Evolutionary conservation across 805 yeast species (phyloP).

Genomic region (Saccharomycopsis olivae): DNA sequence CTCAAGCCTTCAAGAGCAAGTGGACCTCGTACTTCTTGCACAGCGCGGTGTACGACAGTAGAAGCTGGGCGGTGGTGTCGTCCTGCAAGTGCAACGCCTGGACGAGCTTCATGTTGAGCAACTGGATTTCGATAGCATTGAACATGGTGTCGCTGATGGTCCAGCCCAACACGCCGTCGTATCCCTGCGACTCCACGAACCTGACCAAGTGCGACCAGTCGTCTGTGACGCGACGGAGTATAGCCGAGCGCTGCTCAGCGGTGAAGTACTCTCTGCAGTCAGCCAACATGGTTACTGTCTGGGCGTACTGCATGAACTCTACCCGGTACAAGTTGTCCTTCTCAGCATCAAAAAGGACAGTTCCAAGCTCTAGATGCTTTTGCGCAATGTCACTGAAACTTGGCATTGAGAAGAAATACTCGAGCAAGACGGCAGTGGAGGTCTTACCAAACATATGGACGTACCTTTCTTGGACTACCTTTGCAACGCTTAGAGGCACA

Average conservation of each 20-base stretch:
- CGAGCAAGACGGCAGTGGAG: conserved; percentile 3
- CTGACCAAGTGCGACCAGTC: neutral
- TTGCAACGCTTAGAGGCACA: conserved; percentile 3
- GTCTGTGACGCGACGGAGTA: neutral
- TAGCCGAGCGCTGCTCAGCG: neutral
- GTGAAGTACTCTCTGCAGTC: neutral
- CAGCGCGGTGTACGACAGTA: too few relatives aligned
- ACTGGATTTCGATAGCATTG: conserved; percentile 1
- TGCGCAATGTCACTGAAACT: neutral
- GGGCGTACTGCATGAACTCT: conserved; percentile 4
- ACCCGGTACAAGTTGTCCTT: conserved; percentile 51
- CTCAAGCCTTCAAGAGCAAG: too few relatives aligned
- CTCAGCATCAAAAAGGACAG: conserved; percentile 53
- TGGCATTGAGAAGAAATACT: neutral
- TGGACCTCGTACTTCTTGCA: too few relatives aligned
- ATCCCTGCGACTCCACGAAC: conserved; percentile 1
- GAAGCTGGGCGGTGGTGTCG: too few relatives aligned
- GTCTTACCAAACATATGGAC: neutral
- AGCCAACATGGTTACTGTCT: neutral
- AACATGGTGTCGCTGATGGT: conserved; percentile 7
- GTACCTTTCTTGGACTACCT: neutral
- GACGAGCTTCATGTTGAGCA: neutral
- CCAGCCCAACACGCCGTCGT: conserved; percentile 17
- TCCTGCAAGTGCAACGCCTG: too few relatives aligned
- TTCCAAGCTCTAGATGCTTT: neutral